Evolutionary conservation across 352 stramenopile genomes (phyloP).

Genomic region (Achlya hypogyna): DNA sequence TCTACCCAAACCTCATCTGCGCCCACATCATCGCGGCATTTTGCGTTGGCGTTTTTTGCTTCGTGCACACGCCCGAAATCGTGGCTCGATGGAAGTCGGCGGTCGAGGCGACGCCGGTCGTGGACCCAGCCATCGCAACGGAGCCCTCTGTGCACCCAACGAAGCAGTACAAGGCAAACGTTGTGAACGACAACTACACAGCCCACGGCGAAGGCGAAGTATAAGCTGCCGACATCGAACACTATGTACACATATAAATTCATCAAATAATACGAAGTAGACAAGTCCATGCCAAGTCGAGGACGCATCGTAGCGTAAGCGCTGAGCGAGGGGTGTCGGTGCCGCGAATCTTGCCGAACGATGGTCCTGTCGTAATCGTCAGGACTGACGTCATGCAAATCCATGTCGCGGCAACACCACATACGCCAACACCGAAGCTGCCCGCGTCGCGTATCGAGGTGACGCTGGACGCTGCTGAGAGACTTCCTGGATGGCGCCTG

Average conservation of each 20-base stretch:
- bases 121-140: conserved; percentile 9
- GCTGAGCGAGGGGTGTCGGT: no score
- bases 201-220: conserved; percentile 6
- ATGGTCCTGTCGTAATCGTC: no score
- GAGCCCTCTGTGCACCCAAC: neutral
- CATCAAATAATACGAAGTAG: neutral
- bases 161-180: conserved; percentile 15
- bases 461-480: no score
- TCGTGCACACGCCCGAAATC: conserved; percentile 71
- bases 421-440: no score
- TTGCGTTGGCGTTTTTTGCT: conserved; percentile 73
- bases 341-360: no score
- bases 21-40: conserved; percentile 74
- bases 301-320: no score
- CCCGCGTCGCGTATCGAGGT: no score
- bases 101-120: conserved; percentile 12
- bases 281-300: no score
- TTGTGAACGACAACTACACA: conserved; percentile 20
- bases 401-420: no score
- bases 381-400: no score
- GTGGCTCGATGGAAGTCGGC: conserved; percentile 26
- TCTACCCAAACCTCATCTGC: conserved; percentile 65
- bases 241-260: neutral
- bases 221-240: neutral
- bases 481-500: no score